A percentile compares a stretch with the other conserved stretches of the same genome.
Evolutionary conservation across 805 yeast genomes (phyloP).

Genomic region (Metschnikowia dekortorum): DNA sequence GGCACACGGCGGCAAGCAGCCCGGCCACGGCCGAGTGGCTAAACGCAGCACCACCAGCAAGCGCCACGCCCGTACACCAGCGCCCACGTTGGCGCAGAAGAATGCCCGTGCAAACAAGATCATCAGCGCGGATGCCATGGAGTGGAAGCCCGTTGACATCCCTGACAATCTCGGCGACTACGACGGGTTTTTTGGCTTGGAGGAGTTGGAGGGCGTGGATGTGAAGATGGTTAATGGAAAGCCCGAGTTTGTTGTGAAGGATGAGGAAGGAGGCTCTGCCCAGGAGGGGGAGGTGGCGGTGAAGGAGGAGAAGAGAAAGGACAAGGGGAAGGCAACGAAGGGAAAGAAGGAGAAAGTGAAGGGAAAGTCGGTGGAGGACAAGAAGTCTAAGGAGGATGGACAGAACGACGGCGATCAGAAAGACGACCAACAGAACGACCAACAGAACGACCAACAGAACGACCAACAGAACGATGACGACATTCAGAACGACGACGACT

Average conservation of each 20-base stretch:
- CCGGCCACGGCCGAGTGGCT: background rate
- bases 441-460: no score
- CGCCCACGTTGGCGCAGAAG: constrained; percentile 29
- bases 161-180: constrained; percentile 83
- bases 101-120: constrained; percentile 30
- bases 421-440: no score
- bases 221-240: constrained; percentile 69
- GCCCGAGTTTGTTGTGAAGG: constrained; percentile 47
- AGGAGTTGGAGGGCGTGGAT: constrained; percentile 90
- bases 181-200: constrained; percentile 88
- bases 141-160: constrained; percentile 79
- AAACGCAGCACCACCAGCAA: constrained; percentile 1
- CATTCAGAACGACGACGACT: constrained; percentile 20
- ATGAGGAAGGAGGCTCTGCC: constrained; percentile 23
- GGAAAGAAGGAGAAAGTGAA: background rate
- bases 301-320: constrained; percentile 7
- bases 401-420: no score
- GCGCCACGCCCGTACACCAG: constrained; percentile 8
- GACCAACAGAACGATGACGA: constrained; percentile 6
- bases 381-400: constrained; percentile 1
- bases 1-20: background rate
- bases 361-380: constrained; percentile 1
- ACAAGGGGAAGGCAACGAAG: constrained; percentile 13
- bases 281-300: constrained; percentile 21
- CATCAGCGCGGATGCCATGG: constrained; percentile 48